Base-by-base conservation (phyloP, 225 moss, liverwort and hornwort species). In the Sphagnum tenellum region DNA sequence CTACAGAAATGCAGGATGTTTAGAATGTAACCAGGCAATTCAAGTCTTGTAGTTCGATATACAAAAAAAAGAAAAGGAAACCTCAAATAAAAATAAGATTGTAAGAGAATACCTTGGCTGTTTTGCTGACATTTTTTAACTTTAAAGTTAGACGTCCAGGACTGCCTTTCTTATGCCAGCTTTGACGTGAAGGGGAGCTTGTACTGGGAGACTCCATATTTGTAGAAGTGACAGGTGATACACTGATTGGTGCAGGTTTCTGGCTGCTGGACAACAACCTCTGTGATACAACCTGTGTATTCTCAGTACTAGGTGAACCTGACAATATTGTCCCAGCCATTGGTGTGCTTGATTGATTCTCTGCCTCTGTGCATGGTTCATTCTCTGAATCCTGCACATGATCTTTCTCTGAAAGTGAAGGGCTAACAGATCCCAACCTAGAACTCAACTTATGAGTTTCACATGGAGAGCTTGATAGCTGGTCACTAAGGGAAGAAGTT, bases 61-160 rank as follows among this genome's bases (percentile, higher is more conserved):
- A 29, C 29, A 29, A 29, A 29, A 29, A 29, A 29, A 0, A 29
- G 29, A 29, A 29, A 67, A 63, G 49, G 4, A 48, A 60, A 11
- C 0, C n/a, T n/a, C 7, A 52, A 52, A 9, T 52, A 52, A 52
- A 9, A 52, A 52, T 0, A 9, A 9, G 9, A 52, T 5, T 52
- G 49, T 44, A 52, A 71, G 65, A 63, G 49, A 78, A 57, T 61
- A 92, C 94, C 94, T 89, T 95, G 9, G 94, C 94, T 61, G 80
- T 82, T 70, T 89, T 95, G 80, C 77, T 89, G 46, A 82, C 94
- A 69, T 88, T 79, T 74, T 95, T 95, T 7, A 95, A 82, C 78
- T 95, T 95, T 47, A 95, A 72, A 2, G 94, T 95, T 74, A 95
- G 76, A 45, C 94, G 91, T 12, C 87, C 79, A 69, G 81, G 74